A percentile compares a stretch with the other conserved stretches of the same genome.
Conservation (phyloP, 2,329 filamentous ascomycete genomes). For the Aspergillus versicolor region DNA sequence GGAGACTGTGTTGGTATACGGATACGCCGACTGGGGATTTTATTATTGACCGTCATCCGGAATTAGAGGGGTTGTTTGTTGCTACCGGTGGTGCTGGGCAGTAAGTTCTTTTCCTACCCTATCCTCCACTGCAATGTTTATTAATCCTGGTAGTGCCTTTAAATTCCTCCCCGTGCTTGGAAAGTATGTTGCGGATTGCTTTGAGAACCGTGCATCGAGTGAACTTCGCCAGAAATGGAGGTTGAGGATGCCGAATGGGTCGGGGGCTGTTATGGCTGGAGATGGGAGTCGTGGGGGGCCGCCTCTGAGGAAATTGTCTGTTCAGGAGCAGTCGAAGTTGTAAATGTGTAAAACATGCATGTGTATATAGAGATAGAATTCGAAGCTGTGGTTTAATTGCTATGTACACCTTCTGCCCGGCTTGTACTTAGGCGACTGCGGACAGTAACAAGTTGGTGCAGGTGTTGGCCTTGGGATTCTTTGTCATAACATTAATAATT, state of each 20-base stretch:
- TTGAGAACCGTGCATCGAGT: constrained; percentile 4
- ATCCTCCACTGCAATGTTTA: neutral
- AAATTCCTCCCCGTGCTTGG: constrained; percentile 20
- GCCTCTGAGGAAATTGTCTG: constrained; percentile 10
- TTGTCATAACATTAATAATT: too few relatives aligned
- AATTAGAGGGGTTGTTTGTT: constrained; percentile 46
- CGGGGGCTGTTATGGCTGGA: constrained; percentile 1
- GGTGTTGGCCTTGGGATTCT: too few relatives aligned
- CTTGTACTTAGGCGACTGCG: too few relatives aligned
- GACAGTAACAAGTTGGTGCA: too few relatives aligned
- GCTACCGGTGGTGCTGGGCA: constrained; percentile 21
- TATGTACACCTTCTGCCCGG: too few relatives aligned
- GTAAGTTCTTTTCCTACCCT: constrained; percentile 7
- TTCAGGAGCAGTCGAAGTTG: constrained; percentile 12
- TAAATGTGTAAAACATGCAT: neutral
- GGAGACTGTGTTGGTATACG: constrained; percentile 71
- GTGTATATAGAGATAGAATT: neutral
- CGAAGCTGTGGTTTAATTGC: neutral
- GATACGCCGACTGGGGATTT: constrained; percentile 69
- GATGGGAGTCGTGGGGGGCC: constrained; percentile 18
- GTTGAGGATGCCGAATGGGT: neutral
- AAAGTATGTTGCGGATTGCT: constrained; percentile 13
- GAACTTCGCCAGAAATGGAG: constrained; percentile 13
- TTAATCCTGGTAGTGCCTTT: constrained; percentile 7
- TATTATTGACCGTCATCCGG: constrained; percentile 65